phyloP scores from a whole-genome alignment of 495 filamentous ascomycete genomes.

The Xylaria intraflava region DNA sequence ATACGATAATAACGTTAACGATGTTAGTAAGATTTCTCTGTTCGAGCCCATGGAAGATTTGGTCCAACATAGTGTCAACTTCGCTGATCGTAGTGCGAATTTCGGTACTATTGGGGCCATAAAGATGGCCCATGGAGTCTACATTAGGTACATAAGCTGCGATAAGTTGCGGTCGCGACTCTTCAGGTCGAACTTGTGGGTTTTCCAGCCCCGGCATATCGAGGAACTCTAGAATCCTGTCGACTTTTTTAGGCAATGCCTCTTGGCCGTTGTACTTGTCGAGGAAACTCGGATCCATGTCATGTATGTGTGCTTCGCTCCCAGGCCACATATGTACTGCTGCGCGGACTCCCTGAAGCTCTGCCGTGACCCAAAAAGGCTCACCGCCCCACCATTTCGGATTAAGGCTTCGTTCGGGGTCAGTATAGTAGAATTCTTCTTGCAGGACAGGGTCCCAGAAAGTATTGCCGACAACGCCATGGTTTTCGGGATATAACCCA shows the following conservation, averaged over 20 bases:
- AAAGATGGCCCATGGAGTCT: constrained; percentile 76
- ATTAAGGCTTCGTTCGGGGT: constrained; percentile 63
- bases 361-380: constrained; percentile 88
- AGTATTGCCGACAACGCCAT: constrained; percentile 88
- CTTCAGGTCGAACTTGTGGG: constrained; percentile 19
- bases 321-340: constrained; percentile 99
- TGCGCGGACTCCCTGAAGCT: constrained; percentile 63
- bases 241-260: constrained; percentile 62
- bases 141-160: constrained; percentile 92
- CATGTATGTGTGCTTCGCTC: constrained; percentile 71
- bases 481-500: constrained; percentile 84
- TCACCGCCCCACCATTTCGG: constrained; percentile 91
- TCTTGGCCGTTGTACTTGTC: constrained; percentile 82
- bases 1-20: constrained; percentile 96
- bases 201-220: constrained; percentile 69
- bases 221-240: constrained; percentile 68
- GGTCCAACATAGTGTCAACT: constrained; percentile 73
- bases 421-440: constrained; percentile 82
- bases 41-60: constrained; percentile 68
- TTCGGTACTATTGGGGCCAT: constrained; percentile 90
- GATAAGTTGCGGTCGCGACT: constrained; percentile 74
- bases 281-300: constrained; percentile 62
- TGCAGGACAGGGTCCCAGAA: constrained; percentile 79
- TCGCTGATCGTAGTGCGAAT: constrained; percentile 63
- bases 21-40: constrained; percentile 77